Evolutionary conservation across 164 flowering plant species (phyloP).

Genomic region (Kingdonia uniflora): DNA sequence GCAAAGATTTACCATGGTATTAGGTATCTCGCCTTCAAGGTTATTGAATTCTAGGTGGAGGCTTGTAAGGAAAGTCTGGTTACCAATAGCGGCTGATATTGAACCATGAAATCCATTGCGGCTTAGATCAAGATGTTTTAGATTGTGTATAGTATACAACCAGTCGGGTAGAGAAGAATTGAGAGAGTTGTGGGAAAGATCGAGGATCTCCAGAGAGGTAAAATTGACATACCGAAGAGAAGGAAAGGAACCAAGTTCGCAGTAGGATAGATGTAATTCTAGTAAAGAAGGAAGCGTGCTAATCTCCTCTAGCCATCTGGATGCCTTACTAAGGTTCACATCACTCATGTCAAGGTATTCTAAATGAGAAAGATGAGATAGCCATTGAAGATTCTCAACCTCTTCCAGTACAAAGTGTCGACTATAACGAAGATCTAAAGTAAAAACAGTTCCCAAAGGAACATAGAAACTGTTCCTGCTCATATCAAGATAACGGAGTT

Average conservation of each 20-base stretch:
- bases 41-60: conserved; percentile 8
- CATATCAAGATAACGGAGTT: neutral
- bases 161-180: conserved; percentile 1
- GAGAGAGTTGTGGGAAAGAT: neutral
- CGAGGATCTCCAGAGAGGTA: conserved; percentile 12
- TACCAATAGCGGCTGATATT: neutral
- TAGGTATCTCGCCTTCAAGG: neutral
- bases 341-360: conserved; percentile 3
- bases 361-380: conserved; percentile 5
- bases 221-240: conserved; percentile 1
- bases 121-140: neutral
- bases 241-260: conserved; percentile 1
- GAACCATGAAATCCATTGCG: neutral
- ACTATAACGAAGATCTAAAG: neutral
- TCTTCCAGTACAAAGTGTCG: too few relatives aligned
- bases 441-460: neutral
- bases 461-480: neutral
- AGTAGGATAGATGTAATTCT: conserved; percentile 1
- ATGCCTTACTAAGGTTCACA: neutral
- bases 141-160: neutral
- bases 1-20: neutral
- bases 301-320: conserved; percentile 5
- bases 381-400: conserved; percentile 9
- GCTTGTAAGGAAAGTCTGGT: neutral
- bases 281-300: conserved; percentile 5